Percentiles rank a stretch among this genome's conserved stretches.
phyloP scores from a whole-genome alignment of 306 rosid species.

The Cucurbita maxima region DNA sequence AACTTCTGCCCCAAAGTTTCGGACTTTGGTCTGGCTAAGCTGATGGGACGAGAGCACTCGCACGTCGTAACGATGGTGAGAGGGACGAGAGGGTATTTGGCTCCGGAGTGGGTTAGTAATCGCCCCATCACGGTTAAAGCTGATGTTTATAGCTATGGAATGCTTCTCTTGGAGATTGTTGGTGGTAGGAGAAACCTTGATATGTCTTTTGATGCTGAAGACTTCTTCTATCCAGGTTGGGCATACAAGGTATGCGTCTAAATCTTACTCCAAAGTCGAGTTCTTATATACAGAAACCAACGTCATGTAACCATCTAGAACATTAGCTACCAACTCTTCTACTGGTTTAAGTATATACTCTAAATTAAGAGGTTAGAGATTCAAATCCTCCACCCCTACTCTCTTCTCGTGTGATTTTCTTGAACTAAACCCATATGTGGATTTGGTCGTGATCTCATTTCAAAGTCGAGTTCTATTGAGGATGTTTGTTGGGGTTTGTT shows the following conservation, averaged over 20 bases:
- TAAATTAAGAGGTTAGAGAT: too few relatives aligned
- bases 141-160: slow-evolving; percentile 85
- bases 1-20: slow-evolving; percentile 83
- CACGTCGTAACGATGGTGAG: slow-evolving; percentile 90
- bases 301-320: too few relatives aligned
- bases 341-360: too few relatives aligned
- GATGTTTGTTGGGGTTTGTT: background rate
- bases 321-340: background rate
- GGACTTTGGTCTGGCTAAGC: slow-evolving; percentile 85
- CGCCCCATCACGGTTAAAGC: slow-evolving; percentile 94
- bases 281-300: background rate
- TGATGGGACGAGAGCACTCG: slow-evolving; percentile 93
- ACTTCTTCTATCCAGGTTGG: slow-evolving; percentile 92
- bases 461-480: background rate
- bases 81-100: slow-evolving; percentile 94
- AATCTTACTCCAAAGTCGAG: background rate
- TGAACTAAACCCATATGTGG: background rate
- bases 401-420: too few relatives aligned
- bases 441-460: background rate
- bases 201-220: slow-evolving; percentile 66
- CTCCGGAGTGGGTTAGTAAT: slow-evolving; percentile 94
- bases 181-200: slow-evolving; percentile 97
- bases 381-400: background rate
- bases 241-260: slow-evolving; percentile 63
- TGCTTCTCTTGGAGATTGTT: slow-evolving; percentile 82